Conservation (phyloP, 139 green algal species). For the Chlamydomonas sphaeroides region DNA sequence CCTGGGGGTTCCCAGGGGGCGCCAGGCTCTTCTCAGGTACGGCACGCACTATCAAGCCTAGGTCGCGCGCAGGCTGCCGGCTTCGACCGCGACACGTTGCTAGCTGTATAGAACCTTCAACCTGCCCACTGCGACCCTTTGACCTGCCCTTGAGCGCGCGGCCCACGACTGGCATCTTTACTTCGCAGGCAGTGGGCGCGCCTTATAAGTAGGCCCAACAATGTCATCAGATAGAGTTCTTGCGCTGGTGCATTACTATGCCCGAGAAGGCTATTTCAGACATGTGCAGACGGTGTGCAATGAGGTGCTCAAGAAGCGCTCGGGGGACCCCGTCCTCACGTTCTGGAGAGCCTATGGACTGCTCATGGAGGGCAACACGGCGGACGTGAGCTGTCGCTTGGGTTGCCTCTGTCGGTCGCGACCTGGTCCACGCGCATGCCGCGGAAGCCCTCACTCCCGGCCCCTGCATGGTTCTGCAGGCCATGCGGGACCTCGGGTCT, state of each 20-base stretch:
- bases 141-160: too few relatives aligned
- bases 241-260: constrained; percentile 68
- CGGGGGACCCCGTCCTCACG: constrained; percentile 58
- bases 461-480: constrained; percentile 36
- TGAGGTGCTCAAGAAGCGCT: constrained; percentile 61
- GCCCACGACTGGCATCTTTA: too few relatives aligned
- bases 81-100: too few relatives aligned
- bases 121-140: too few relatives aligned
- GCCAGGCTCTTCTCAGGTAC: too few relatives aligned
- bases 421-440: constrained; percentile 30
- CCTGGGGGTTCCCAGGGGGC: too few relatives aligned
- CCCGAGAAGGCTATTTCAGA: constrained; percentile 61
- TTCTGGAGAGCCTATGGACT: constrained; percentile 76
- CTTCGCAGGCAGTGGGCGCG: too few relatives aligned
- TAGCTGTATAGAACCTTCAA: too few relatives aligned
- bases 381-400: constrained; percentile 65
- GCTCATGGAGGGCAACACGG: constrained; percentile 58
- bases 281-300: constrained; percentile 74
- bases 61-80: too few relatives aligned
- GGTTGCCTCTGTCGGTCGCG: too few relatives aligned
- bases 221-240: constrained; percentile 51
- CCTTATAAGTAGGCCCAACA: too few relatives aligned
- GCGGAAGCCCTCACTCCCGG: neutral
- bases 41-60: too few relatives aligned
- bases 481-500: constrained; percentile 66